Evolutionary conservation across 2,329 filamentous ascomycete species (phyloP), one percentile per base, ranked within the genome.

Genomic region (Amesomyces nigricolor): DNA sequence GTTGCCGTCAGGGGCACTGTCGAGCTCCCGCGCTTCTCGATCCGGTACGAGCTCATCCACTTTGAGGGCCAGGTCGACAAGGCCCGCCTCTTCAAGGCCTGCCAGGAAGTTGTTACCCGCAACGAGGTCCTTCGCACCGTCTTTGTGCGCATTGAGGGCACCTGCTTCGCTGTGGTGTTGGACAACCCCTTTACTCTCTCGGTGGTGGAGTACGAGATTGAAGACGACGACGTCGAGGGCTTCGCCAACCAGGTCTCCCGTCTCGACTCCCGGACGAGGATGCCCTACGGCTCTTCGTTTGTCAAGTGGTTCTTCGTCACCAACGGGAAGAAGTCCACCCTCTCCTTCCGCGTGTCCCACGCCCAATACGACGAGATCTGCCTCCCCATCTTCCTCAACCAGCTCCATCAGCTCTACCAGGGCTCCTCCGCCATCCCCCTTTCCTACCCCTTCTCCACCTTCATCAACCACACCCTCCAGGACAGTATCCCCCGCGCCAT

Each of bases 341-440:
- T 87, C 13, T 71, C 79, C 56, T 76, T 86, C 65, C 79, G 84
- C 54, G 78, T 88, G 53, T 87, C 83, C 0, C 85, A 88, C 66
- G 81, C 84, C 0, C 84, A 87, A 61, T 87, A 87, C 64, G 85
- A 88, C 60, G 85, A 85, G 59, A 82, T 87, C 19, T 87, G 80
- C 61, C 74, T 87, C 8, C 79, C 82, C 0, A 71, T 76, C n/a
- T 75, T 87, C 17, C 76, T 87, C 55, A 75, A 74, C 16, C 81
- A 86, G 63, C 77, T 87, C 40, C 79, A 78, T 3, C 73, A 75
- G 0, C 71, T 85, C 5, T 83, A 73, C 58, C 65, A 72, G 29
- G 67, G 62, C 38, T 59, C 61, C 40, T n/a, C 44, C 0, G n/a
- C 67, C 0, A 65, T 67, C 0, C 62, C 64, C 4, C 61, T 66